Conservation (phyloP, 78 protist genomes). For the slime mould (Dictyostelium discoideum) region DNA sequence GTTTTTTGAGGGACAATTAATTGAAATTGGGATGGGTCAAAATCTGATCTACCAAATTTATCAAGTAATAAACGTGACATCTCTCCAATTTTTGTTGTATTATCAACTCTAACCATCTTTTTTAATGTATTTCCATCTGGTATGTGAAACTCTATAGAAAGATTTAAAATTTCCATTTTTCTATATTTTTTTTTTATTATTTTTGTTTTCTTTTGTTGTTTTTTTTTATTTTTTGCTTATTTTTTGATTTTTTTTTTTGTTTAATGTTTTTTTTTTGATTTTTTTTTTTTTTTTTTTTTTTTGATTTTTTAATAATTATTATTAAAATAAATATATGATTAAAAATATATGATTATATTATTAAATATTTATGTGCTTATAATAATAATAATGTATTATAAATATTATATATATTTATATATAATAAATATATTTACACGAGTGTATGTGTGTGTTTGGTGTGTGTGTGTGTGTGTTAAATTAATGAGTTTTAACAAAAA, state of each 20-base stretch:
- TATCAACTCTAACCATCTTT: conserved; percentile 57
- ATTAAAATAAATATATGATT: neutral
- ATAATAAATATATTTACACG: neutral
- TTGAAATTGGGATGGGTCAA: conserved; percentile 35
- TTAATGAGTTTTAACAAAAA: neutral
- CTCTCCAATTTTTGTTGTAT: conserved; percentile 48
- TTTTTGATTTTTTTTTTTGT: neutral
- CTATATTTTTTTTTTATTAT: neutral
- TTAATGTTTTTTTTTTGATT: neutral
- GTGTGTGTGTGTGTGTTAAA: neutral
- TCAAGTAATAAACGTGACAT: conserved; percentile 37
- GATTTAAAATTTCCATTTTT: conserved; percentile 41
- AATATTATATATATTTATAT: neutral
- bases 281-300: neutral
- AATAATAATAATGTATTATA: neutral
- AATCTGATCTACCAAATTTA: conserved; percentile 69
- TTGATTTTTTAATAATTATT: neutral
- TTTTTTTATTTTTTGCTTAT: neutral
- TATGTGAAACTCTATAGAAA: conserved; percentile 48
- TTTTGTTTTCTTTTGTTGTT: neutral
- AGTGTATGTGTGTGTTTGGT: neutral
- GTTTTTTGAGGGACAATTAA: neutral
- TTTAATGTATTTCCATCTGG: conserved; percentile 40
- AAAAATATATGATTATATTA: neutral
- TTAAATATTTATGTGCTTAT: neutral